These are phyloP conservation scores for Phalaenopsis equestris DNA, from an alignment of 106 monocot genomes.

Conservation along the genomic window DNA sequence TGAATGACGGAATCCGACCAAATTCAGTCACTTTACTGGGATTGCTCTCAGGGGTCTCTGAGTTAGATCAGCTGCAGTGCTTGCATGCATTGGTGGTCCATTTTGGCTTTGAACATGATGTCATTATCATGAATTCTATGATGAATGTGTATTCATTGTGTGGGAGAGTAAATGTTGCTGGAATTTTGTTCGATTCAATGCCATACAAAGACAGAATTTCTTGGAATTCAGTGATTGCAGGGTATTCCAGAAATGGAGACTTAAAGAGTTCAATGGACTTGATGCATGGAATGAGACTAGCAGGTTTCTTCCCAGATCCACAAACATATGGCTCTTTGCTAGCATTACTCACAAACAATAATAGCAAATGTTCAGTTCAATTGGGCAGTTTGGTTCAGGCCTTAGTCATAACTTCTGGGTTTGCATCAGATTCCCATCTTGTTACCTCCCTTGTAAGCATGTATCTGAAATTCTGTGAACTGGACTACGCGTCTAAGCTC, in stretches of 20 bases:
- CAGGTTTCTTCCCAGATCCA: constrained; percentile 28
- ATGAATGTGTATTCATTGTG: constrained; percentile 33
- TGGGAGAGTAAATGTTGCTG: constrained; percentile 17
- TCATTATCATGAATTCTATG: constrained; percentile 43
- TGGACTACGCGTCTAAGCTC: constrained; percentile 21
- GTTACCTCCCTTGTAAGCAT: constrained; percentile 43
- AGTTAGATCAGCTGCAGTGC: constrained; percentile 19
- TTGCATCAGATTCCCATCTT: constrained; percentile 26
- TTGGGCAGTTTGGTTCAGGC: constrained; percentile 35
- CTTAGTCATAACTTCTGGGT: constrained; percentile 30
- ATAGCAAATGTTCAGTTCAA: background rate
- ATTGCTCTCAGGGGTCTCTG: constrained; percentile 29
- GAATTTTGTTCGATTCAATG: constrained; percentile 55
- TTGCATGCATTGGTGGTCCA: constrained; percentile 24
- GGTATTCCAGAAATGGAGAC: constrained; percentile 22
- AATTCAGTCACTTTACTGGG: constrained; percentile 51
- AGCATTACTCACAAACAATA: constrained; percentile 11
- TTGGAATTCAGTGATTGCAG: constrained; percentile 64
- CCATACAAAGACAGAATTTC: constrained; percentile 34
- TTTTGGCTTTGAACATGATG: constrained; percentile 25
- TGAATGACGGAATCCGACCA: constrained; percentile 22
- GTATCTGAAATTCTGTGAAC: constrained; percentile 34
- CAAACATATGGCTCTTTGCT: constrained; percentile 44
- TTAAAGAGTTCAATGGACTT: constrained; percentile 19
- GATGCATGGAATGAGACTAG: constrained; percentile 32